Conservation (phyloP, 78 protist genomes). For the Emiliania huxleyi region DNA sequence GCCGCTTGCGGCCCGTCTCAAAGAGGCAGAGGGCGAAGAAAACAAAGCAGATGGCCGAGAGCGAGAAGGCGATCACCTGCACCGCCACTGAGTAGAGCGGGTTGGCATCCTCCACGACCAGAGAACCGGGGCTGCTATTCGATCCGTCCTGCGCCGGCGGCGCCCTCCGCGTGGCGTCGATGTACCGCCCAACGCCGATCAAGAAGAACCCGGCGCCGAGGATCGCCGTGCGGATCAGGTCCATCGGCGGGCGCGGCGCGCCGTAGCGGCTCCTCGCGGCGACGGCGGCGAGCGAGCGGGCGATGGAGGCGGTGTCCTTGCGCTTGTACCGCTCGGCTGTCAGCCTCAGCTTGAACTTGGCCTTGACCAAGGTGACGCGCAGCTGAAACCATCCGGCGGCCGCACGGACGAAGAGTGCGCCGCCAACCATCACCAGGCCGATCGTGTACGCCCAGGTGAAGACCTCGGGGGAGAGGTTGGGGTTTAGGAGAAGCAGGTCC, state of each 20-base stretch:
- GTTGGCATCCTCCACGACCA: too few relatives aligned
- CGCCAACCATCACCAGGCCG: background rate
- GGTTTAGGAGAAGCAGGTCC: background rate
- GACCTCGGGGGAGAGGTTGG: background rate
- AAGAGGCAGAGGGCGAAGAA: background rate
- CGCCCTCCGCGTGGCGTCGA: background rate
- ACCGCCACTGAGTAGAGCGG: background rate
- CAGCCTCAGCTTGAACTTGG: background rate
- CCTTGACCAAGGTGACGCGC: background rate
- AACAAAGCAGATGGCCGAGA: background rate
- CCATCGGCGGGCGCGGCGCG: background rate
- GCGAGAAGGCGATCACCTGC: background rate
- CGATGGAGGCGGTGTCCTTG: background rate
- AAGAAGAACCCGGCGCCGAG: background rate
- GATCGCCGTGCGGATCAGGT: background rate
- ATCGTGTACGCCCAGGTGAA: background rate
- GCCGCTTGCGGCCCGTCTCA: background rate
- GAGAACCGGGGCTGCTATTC: too few relatives aligned
- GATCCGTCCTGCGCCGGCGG: too few relatives aligned
- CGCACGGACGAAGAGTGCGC: background rate
- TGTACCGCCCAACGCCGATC: background rate
- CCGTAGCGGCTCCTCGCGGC: background rate
- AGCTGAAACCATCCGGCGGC: background rate
- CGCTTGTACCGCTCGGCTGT: background rate
- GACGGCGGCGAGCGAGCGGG: background rate